Conservation (phyloP, 2,329 filamentous ascomycete species). For the Trichophyton equinum region DNA sequence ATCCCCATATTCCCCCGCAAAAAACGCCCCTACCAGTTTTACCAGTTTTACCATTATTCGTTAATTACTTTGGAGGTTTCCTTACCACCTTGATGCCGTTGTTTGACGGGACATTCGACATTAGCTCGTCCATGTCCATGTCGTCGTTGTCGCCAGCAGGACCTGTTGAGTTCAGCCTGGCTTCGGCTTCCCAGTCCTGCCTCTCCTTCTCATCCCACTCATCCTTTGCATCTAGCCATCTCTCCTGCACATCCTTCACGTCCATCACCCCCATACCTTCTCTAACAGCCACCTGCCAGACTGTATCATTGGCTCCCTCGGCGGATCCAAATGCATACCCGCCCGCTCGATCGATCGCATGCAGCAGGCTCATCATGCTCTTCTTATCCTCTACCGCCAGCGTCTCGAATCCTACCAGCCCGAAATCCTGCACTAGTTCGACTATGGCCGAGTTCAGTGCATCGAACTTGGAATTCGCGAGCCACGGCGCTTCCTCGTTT, state of each 20-base stretch:
- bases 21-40: background rate
- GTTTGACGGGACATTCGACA: slow-evolving; percentile 38
- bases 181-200: slow-evolving; percentile 60
- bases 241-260: slow-evolving; percentile 80
- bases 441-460: slow-evolving; percentile 78
- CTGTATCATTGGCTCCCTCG: slow-evolving; percentile 83
- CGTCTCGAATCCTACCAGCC: slow-evolving; percentile 82
- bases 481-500: slow-evolving; percentile 59
- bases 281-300: slow-evolving; percentile 95
- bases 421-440: slow-evolving; percentile 76
- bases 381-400: slow-evolving; percentile 92
- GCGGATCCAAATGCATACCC: slow-evolving; percentile 87
- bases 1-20: background rate
- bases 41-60: background rate
- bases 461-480: slow-evolving; percentile 63
- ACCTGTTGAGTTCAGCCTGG: slow-evolving; percentile 19
- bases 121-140: slow-evolving; percentile 17
- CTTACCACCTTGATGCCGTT: slow-evolving; percentile 61
- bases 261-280: slow-evolving; percentile 59
- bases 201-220: slow-evolving; percentile 73
- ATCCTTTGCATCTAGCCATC: slow-evolving; percentile 85
- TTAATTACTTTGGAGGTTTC: slow-evolving; percentile 41
- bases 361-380: slow-evolving; percentile 85
- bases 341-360: slow-evolving; percentile 79
- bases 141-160: slow-evolving; percentile 20